These are phyloP conservation scores for Hypoxylon trugodes DNA, from an alignment of 495 filamentous ascomycete species.

Conservation along the genomic window DNA sequence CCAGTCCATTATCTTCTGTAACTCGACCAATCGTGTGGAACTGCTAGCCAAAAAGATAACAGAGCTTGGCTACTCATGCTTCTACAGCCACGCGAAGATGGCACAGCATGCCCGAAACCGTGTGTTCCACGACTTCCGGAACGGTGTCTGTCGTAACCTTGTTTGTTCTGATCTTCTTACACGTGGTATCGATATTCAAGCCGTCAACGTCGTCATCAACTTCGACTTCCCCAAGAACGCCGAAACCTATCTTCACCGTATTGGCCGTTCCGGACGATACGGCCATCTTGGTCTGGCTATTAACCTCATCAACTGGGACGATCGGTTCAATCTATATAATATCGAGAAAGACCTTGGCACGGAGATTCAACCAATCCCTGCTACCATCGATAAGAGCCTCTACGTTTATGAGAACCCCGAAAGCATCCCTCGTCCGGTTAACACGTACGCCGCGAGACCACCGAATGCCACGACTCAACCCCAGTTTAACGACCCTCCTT, in stretches of 20 bases:
- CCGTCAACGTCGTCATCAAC: slow-evolving; percentile 99
- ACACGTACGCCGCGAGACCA: slow-evolving; percentile 50
- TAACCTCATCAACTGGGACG: slow-evolving; percentile 99
- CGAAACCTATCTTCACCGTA: slow-evolving; percentile 98
- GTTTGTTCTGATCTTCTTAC: slow-evolving; percentile 98
- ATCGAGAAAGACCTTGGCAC: slow-evolving; percentile 97
- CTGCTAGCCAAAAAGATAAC: slow-evolving; percentile 99
- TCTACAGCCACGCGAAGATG: slow-evolving; percentile 99
- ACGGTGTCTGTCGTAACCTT: slow-evolving; percentile 95
- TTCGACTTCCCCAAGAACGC: slow-evolving; percentile 99
- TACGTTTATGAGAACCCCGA: slow-evolving; percentile 98
- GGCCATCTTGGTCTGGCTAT: slow-evolving; percentile 97
- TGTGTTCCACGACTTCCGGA: slow-evolving; percentile 99
- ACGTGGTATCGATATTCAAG: slow-evolving; percentile 99
- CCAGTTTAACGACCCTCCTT: slow-evolving; percentile 35
- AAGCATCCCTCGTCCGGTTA: slow-evolving; percentile 82
- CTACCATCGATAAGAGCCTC: slow-evolving; percentile 94
- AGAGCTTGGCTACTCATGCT: slow-evolving; percentile 98
- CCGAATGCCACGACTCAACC: slow-evolving; percentile 36
- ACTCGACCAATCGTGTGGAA: slow-evolving; percentile 98
- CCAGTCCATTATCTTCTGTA: slow-evolving; percentile 99
- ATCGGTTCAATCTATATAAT: slow-evolving; percentile 98
- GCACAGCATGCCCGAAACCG: slow-evolving; percentile 96
- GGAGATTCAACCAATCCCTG: slow-evolving; percentile 95
- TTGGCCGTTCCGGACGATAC: slow-evolving; percentile 96